Conservation (phyloP, 306 rosid genomes). For the Coriaria nepalensis region DNA sequence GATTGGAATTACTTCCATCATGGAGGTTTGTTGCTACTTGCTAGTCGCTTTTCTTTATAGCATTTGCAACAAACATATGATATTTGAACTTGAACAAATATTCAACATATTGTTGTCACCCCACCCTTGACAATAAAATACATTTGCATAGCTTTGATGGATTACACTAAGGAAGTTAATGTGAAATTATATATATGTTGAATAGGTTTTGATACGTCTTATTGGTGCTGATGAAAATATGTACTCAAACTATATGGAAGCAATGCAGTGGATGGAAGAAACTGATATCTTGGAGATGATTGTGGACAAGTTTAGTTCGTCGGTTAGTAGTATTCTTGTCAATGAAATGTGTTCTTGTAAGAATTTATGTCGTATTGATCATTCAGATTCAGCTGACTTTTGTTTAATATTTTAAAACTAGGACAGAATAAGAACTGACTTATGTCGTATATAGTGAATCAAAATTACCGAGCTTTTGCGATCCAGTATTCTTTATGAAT, state of each 20-base stretch:
- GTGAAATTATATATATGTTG: constrained; percentile 10
- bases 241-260: constrained; percentile 62
- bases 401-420: too few species aligned
- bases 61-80: constrained; percentile 1
- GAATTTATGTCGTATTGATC: background rate
- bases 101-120: background rate
- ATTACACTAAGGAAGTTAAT: constrained; percentile 6
- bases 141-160: constrained; percentile 3
- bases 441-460: too few species aligned
- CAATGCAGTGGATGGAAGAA: constrained; percentile 90
- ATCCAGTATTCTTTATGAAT: too few species aligned
- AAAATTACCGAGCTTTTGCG: too few species aligned
- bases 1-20: constrained; percentile 95
- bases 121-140: background rate
- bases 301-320: constrained; percentile 84
- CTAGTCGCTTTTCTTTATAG: constrained; percentile 14
- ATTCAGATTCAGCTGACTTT: too few species aligned
- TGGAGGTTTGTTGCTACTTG: constrained; percentile 71
- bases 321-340: constrained; percentile 42
- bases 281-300: constrained; percentile 91
- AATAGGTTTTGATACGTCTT: constrained; percentile 84
- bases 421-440: too few species aligned
- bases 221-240: constrained; percentile 97
- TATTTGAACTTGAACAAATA: background rate
- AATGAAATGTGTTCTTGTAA: constrained; percentile 10